Base-by-base conservation (phyloP, 148 eudicot species). In the Selenicereus undatus region DNA sequence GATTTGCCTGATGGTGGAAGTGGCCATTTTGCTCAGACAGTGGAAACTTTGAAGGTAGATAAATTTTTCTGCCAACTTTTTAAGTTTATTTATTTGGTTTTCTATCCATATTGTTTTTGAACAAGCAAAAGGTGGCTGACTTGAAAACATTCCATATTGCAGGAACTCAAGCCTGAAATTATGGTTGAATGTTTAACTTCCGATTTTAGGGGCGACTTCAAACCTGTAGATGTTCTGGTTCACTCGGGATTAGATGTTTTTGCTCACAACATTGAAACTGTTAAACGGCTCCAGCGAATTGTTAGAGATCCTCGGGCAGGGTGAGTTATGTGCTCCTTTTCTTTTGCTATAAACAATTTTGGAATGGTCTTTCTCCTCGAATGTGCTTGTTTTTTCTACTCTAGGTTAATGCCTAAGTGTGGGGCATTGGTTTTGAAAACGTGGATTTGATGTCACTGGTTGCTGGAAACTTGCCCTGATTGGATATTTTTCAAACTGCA, bases 241-340 rank as follows among this genome's bases (percentile, higher is more conserved):
- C 94, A 95, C 87, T 95, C 97, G 13, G 98, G 98, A 78, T 90
- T 93, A 85, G 98, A 95, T 90, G 98, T 95, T 84, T 95, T 95
- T 81, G 98, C 98, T 30, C 98, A 93, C 88, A 95, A 95, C 82
- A 35, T 95, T 32, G 98, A 95, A 80, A 93, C 98, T 76, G 97
- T 95, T 69, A 93, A 89, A 86, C 93, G 97, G 52, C 92, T 95
- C 39, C 98, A 93, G 84, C 87, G 97, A 81, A 89, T 95, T 81
- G 98, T 95, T 43, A 90, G 97, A 87, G 98, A 95, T 87, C 98
- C 97, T 42, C 90, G 97, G 51, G 98, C 98, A 58, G 94, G 97
- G 98, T 93, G 78, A 90, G 94, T 86, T 87, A 22, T 68, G 9
- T 74, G 27, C 20, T 77, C 3, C 3, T 48, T 5, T 48, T 2